Evolutionary conservation across 257 asterid genomes (phyloP), one percentile per base, ranked within the genome.

Genomic region (Solanum infundibuliforme): DNA sequence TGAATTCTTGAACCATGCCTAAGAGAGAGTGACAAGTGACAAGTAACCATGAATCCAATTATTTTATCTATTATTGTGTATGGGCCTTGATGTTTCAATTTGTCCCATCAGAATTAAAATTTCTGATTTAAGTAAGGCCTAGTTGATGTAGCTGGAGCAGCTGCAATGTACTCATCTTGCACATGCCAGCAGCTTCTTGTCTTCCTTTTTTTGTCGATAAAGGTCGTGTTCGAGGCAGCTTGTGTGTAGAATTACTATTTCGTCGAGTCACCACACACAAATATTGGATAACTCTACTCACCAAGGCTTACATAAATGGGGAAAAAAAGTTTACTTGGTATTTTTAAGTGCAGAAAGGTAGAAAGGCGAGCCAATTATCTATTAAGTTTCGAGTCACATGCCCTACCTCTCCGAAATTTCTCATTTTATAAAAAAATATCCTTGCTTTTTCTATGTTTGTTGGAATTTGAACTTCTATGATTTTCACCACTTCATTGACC

Each of bases 101-200:
- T 27, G 43, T 38, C 68, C 82, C 66, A 35, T 66, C 86, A 82
- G 35, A 18, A 16, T 31, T 82, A 5, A 48, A 79, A 29, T 48
- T 48, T 82, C 85, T 82, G 85, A 3, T 46, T 6, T 36, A 29
- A 46, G 68, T 12, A 25, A n/a, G 65, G 69, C 20, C 85, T 27
- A 16, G 69, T 81, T 48, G 29, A 46, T 82, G 69, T 38, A 46
- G 41, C 84, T 77, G 84, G 84, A 77, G 62, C 84, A 41, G 84
- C 68, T 79, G 85, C 85, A 81, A 68, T 73, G 68, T 81, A 81
- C 85, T 81, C 85, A 46, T 46, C 69, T 58, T 48, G 86, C 71
- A 82, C 86, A 82, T 48, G 71, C 69, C 86, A 46, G 43, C 85
- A 48, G 43, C 31, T 48, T 48, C 29, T 82, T 46, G 69, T 29